Evolutionary conservation across 192 early-diverging fungal species (phyloP).

Genomic region (Podila clonocystis): DNA sequence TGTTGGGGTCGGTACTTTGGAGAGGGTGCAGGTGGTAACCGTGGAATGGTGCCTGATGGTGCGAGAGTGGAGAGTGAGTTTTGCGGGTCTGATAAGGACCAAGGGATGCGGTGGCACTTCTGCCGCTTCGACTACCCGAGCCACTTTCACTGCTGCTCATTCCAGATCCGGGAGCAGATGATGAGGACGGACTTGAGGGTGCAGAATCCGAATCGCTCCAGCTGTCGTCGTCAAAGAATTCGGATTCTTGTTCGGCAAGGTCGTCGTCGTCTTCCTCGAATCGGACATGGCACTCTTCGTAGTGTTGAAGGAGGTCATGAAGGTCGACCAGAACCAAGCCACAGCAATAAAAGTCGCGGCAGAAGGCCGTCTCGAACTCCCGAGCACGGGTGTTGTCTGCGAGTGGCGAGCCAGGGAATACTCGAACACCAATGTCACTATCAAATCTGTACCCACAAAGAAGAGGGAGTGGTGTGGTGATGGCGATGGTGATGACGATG

Average conservation of each 20-base stretch:
- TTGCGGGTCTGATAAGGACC: too few species aligned
- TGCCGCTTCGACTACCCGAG: not conserved
- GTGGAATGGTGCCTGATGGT: not conserved
- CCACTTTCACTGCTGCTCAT: not conserved
- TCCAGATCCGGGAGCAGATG: not conserved
- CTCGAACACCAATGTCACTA: conserved; percentile 6
- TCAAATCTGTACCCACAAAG: conserved; percentile 6
- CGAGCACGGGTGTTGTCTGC: conserved; percentile 59
- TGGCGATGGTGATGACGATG: too few species aligned
- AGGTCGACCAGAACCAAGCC: conserved; percentile 85
- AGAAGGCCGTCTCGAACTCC: conserved; percentile 88
- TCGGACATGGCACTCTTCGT: conserved; percentile 92
- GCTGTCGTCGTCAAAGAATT: conserved; percentile 32
- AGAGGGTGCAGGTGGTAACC: not conserved
- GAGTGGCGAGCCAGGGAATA: not conserved
- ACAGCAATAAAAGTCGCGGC: conserved; percentile 95
- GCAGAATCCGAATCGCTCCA: conserved; percentile 44
- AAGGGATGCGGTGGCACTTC: not conserved
- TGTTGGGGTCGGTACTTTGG: not conserved
- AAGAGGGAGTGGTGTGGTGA: not conserved
- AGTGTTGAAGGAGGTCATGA: conserved; percentile 95
- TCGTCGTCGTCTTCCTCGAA: conserved; percentile 86
- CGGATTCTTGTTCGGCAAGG: conserved; percentile 5
- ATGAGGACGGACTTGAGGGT: conserved; percentile 8
- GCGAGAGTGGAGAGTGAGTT: not conserved